phyloP scores from a whole-genome alignment of 148 eudicot genomes.

The Vaccinium corymbosum region DNA sequence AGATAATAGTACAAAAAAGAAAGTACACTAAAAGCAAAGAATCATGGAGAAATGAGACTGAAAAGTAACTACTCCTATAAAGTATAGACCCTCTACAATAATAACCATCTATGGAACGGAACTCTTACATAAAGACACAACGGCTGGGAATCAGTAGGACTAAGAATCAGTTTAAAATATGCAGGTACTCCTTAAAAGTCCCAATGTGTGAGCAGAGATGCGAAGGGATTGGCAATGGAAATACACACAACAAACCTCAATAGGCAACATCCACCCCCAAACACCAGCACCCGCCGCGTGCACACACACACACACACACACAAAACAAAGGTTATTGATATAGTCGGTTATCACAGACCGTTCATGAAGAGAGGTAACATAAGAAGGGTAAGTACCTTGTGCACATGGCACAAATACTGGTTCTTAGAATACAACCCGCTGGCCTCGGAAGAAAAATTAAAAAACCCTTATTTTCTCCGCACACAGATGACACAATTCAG shows the following conservation, averaged over 20 bases:
- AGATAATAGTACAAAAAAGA: not conserved
- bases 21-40: not conserved
- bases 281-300: no score
- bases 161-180: not conserved
- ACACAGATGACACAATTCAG: not conserved
- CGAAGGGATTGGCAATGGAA: not conserved
- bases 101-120: not conserved
- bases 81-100: not conserved
- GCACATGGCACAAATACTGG: not conserved
- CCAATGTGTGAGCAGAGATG: not conserved
- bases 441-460: not conserved
- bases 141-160: not conserved
- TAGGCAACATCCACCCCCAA: not conserved
- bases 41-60: not conserved
- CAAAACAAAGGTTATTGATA: not conserved
- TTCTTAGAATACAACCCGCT: not conserved
- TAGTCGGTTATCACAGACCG: not conserved
- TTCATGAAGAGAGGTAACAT: not conserved
- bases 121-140: not conserved
- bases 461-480: not conserved
- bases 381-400: not conserved
- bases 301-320: not conserved
- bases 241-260: not conserved
- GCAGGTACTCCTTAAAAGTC: not conserved
- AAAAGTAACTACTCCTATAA: not conserved